A percentile compares a stretch with the other conserved stretches of the same genome.
Conservation (phyloP, 2,329 filamentous ascomycete genomes). For the Emericellopsis cladophorae region DNA sequence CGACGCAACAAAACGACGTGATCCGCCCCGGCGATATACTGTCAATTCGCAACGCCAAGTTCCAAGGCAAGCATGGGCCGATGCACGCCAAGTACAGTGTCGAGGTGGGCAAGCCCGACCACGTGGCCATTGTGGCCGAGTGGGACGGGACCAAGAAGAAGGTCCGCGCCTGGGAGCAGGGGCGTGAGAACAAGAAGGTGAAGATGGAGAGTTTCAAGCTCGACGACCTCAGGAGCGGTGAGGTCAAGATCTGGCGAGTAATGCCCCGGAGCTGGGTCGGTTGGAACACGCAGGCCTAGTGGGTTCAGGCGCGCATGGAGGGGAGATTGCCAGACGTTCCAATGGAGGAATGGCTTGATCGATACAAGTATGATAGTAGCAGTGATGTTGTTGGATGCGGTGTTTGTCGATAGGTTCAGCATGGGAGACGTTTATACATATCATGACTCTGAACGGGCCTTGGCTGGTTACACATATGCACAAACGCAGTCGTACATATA, state of each 20-base stretch:
- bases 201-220: slow-evolving; percentile 91
- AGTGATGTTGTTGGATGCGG: too few species aligned
- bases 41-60: slow-evolving; percentile 81
- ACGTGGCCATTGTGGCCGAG: slow-evolving; percentile 84
- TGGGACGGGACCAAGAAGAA: slow-evolving; percentile 99
- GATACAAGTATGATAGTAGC: too few species aligned
- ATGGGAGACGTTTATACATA: too few species aligned
- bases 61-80: slow-evolving; percentile 87
- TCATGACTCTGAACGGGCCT: too few species aligned
- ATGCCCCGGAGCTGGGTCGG: slow-evolving; percentile 89
- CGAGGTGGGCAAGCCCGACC: slow-evolving; percentile 79
- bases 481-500: too few species aligned
- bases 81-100: slow-evolving; percentile 90
- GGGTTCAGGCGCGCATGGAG: slow-evolving; percentile 11
- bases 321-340: background rate
- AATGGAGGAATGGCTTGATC: background rate
- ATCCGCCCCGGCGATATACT: slow-evolving; percentile 90
- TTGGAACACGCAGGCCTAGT: slow-evolving; percentile 58
- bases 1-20: slow-evolving; percentile 79
- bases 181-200: slow-evolving; percentile 83
- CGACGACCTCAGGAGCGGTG: slow-evolving; percentile 80
- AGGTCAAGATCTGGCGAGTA: slow-evolving; percentile 94
- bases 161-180: slow-evolving; percentile 90
- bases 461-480: too few species aligned
- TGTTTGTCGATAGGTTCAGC: too few species aligned